Evolutionary conservation across 495 filamentous ascomycete genomes (phyloP).

Genomic region (Aspergillus leporis): DNA sequence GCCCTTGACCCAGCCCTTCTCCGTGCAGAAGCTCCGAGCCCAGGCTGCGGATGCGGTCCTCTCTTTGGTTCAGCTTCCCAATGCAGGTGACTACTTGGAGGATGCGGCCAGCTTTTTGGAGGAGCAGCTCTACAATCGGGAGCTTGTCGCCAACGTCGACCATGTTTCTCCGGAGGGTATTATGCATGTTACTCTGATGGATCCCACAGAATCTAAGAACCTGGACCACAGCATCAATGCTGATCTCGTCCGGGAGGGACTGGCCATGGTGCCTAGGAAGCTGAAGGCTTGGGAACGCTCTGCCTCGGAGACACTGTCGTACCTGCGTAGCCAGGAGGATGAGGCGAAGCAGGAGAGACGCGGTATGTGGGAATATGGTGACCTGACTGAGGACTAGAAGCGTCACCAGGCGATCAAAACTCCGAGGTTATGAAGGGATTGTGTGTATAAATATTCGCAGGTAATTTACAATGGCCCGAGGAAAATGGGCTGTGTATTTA

Average conservation of each 20-base stretch:
- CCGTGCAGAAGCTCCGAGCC: constrained; percentile 70
- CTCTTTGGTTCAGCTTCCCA: constrained; percentile 87
- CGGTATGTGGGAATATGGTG: constrained; percentile 98
- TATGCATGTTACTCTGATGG: constrained; percentile 82
- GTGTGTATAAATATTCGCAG: constrained; percentile 17
- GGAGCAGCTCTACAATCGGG: constrained; percentile 62
- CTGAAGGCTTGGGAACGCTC: constrained; percentile 85
- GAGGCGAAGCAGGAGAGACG: constrained; percentile 73
- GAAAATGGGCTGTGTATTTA: neutral
- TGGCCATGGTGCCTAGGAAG: constrained; percentile 88
- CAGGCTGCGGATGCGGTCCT: constrained; percentile 87
- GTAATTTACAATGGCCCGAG: constrained; percentile 10
- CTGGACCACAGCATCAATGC: constrained; percentile 80
- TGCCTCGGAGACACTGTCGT: constrained; percentile 64
- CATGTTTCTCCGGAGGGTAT: constrained; percentile 71
- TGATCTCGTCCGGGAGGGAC: constrained; percentile 76
- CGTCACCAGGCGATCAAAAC: no score
- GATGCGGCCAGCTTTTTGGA: constrained; percentile 74
- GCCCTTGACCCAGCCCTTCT: constrained; percentile 75
- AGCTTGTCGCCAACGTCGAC: constrained; percentile 90
- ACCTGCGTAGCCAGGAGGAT: constrained; percentile 65
- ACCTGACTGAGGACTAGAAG: constrained; percentile 79
- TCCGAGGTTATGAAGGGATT: constrained; percentile 10
- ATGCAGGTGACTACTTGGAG: constrained; percentile 69
- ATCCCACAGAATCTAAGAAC: constrained; percentile 60